Conservation (phyloP, 805 yeast species). For the Ogataea paradorogensis region DNA sequence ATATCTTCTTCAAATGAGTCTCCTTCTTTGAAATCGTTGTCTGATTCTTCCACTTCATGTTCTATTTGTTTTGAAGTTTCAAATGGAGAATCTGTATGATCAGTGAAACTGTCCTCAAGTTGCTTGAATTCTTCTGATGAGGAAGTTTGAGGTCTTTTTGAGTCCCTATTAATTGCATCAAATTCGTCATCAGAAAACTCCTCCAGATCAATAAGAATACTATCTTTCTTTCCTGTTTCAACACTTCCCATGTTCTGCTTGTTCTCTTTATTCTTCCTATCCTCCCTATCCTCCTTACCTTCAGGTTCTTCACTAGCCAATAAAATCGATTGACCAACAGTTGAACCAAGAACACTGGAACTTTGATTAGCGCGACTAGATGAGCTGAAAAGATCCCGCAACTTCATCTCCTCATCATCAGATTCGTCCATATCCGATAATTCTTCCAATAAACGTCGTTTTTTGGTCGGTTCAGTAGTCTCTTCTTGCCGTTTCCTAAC, state of each 20-base stretch:
- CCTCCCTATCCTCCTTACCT: too few species aligned
- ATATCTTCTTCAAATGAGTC: slow-evolving; percentile 2
- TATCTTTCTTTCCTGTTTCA: background rate
- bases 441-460: slow-evolving; percentile 12
- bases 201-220: slow-evolving; percentile 16
- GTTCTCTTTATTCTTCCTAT: too few species aligned
- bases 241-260: too few species aligned
- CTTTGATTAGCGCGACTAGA: slow-evolving; percentile 3
- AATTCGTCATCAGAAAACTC: slow-evolving; percentile 18
- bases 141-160: slow-evolving; percentile 6
- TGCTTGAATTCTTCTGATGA: slow-evolving; percentile 11
- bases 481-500: slow-evolving; percentile 32
- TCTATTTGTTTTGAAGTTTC: background rate
- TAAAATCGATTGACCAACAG: slow-evolving; percentile 11
- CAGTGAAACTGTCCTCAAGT: slow-evolving; percentile 14
- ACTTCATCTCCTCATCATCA: slow-evolving; percentile 18
- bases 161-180: slow-evolving; percentile 7
- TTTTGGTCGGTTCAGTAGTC: slow-evolving; percentile 16
- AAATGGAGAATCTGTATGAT: slow-evolving; percentile 9
- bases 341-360: slow-evolving; percentile 12
- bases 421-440: slow-evolving; percentile 17
- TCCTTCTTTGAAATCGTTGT: slow-evolving; percentile 16
- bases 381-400: slow-evolving; percentile 19
- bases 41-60: slow-evolving; percentile 14
- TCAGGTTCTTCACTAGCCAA: slow-evolving; percentile 11